Evolutionary conservation across 768 basidiomycete species (phyloP).

Genomic region (Crassisporium funariophilum): DNA sequence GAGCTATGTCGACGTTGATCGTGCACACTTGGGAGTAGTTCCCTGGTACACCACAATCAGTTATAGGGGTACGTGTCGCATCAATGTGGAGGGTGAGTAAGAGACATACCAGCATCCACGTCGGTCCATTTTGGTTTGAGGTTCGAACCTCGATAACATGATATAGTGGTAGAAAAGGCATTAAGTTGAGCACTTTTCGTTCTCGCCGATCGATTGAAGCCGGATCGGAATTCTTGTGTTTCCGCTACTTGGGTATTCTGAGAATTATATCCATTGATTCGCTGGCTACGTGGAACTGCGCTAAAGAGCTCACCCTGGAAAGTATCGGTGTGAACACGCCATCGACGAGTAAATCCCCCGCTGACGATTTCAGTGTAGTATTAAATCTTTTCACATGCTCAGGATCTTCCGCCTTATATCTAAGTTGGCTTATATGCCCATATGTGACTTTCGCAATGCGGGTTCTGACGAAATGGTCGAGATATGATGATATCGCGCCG

Average conservation of each 20-base stretch:
- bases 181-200: not conserved
- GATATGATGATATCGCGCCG: conserved; percentile 43
- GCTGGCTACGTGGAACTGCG: too few species aligned
- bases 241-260: not conserved
- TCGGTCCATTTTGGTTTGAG: not conserved
- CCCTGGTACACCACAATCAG: not conserved
- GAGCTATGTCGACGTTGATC: conserved; percentile 10
- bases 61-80: too few species aligned
- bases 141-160: not conserved
- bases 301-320: too few species aligned
- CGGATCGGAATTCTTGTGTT: not conserved
- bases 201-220: not conserved
- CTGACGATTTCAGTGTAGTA: too few species aligned
- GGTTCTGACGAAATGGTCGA: conserved; percentile 51
- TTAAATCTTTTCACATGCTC: too few species aligned
- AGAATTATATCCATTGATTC: too few species aligned
- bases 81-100: too few species aligned
- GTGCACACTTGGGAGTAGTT: conserved; percentile 11
- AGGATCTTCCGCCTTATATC: too few species aligned
- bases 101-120: conserved; percentile 17
- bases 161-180: not conserved
- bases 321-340: too few species aligned
- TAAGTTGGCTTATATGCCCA: too few species aligned
- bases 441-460: conserved; percentile 53
- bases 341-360: too few species aligned